Conservation (phyloP, 2,329 filamentous ascomycete species). For the Talaromyces pinophilus region DNA sequence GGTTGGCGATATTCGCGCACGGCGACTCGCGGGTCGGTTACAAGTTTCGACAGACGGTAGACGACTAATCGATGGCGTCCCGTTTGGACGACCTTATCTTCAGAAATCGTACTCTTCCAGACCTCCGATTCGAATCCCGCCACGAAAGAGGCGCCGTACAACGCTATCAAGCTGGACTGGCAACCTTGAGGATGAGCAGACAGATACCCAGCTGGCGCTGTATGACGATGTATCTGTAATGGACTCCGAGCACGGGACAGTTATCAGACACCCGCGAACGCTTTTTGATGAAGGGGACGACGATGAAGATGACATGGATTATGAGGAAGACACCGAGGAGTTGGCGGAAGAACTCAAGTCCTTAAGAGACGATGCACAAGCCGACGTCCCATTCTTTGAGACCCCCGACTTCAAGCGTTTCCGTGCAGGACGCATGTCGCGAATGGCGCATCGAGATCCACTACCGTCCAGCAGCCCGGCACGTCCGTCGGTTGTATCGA, state of each 20-base stretch:
- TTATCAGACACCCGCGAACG: constrained; percentile 38
- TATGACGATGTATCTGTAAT: constrained; percentile 32
- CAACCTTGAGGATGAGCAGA: constrained; percentile 26
- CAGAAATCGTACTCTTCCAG: constrained; percentile 58
- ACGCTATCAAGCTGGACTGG: constrained; percentile 33
- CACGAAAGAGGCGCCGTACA: constrained; percentile 66
- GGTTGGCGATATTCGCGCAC: constrained; percentile 70
- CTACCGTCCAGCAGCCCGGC: constrained; percentile 24
- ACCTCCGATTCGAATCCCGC: constrained; percentile 69
- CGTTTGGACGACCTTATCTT: constrained; percentile 75
- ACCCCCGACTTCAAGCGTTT: constrained; percentile 19
- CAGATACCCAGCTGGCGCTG: constrained; percentile 24
- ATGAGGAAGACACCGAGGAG: constrained; percentile 36
- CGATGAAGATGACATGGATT: constrained; percentile 34
- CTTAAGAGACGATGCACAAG: constrained; percentile 45
- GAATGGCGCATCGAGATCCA: constrained; percentile 15
- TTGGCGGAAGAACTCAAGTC: constrained; percentile 49
- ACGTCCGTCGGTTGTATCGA: constrained; percentile 27
- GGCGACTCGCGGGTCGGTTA: constrained; percentile 72
- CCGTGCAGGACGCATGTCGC: constrained; percentile 22
- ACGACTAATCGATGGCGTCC: constrained; percentile 80
- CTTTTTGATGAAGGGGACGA: constrained; percentile 33
- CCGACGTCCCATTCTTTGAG: constrained; percentile 26
- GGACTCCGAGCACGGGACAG: constrained; percentile 37
- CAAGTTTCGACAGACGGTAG: constrained; percentile 79